These are phyloP conservation scores for Stereum hirsutum DNA, from an alignment of 1,284 basidiomycete species.

Conservation along the genomic window DNA sequence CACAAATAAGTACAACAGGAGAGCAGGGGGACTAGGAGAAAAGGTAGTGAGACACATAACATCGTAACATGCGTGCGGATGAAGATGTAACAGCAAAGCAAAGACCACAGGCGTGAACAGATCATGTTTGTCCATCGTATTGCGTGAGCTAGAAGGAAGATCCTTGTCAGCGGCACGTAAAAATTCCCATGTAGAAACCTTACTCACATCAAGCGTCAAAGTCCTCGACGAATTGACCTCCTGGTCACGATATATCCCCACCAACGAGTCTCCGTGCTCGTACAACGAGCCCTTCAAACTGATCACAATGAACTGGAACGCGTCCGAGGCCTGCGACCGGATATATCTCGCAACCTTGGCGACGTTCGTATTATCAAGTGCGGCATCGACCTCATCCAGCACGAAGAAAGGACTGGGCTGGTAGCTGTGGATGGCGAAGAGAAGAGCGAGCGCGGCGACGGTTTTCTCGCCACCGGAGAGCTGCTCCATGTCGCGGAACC, in stretches of 20 bases:
- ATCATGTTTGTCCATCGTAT: conserved; percentile 29
- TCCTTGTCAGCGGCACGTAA: neutral
- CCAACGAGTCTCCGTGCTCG: conserved; percentile 84
- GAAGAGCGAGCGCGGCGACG: conserved; percentile 89
- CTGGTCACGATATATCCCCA: conserved; percentile 92
- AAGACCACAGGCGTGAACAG: too few relatives aligned
- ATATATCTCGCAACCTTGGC: conserved; percentile 91
- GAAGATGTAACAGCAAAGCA: too few relatives aligned
- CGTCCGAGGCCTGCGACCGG: conserved; percentile 64
- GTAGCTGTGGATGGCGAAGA: conserved; percentile 97
- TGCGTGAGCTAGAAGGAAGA: conserved; percentile 28
- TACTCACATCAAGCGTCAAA: conserved; percentile 82
- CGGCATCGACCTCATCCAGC: conserved; percentile 96
- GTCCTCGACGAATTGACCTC: conserved; percentile 87
- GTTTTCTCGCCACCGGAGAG: conserved; percentile 98
- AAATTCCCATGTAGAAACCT: neutral
- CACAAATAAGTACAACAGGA: too few relatives aligned
- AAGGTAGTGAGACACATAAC: too few relatives aligned
- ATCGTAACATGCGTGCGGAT: too few relatives aligned
- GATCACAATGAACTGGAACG: conserved; percentile 96
- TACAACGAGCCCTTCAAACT: conserved; percentile 89
- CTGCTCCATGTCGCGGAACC: conserved; percentile 98
- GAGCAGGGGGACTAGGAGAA: too few relatives aligned
- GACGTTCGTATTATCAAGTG: conserved; percentile 93
- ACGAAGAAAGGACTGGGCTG: conserved; percentile 99